These are phyloP conservation scores for Fusarium transvaalense DNA, from an alignment of 2,329 filamentous ascomycete genomes.

Conservation along the genomic window DNA sequence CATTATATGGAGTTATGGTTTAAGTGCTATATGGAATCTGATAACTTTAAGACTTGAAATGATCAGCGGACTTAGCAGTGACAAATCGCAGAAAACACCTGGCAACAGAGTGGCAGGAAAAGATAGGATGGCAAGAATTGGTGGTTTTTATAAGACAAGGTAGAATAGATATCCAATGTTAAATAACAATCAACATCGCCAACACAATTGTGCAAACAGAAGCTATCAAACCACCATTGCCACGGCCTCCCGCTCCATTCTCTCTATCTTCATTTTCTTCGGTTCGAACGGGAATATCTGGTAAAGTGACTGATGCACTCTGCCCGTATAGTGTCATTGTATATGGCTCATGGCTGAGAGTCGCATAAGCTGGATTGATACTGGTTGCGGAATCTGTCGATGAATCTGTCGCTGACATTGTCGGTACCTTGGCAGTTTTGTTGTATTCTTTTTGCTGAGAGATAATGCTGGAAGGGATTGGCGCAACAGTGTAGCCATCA, in stretches of 20 bases:
- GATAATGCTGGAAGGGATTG: conserved; percentile 31
- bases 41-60: too few relatives aligned
- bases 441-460: conserved; percentile 31
- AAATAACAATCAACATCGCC: background rate
- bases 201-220: background rate
- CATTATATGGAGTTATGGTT: too few relatives aligned
- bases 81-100: background rate
- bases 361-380: background rate
- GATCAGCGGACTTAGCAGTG: too few relatives aligned
- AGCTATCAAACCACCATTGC: background rate
- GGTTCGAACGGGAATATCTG: background rate
- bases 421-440: conserved; percentile 19
- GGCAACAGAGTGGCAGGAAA: background rate
- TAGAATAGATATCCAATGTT: background rate
- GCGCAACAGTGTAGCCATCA: conserved; percentile 6
- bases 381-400: background rate
- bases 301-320: background rate
- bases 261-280: background rate
- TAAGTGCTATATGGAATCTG: too few relatives aligned
- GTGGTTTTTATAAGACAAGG: background rate
- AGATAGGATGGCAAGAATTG: background rate
- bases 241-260: background rate
- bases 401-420: conserved; percentile 7
- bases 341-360: background rate
- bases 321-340: background rate